These are phyloP conservation scores for Tetrahymena borealis DNA, from an alignment of 73 alveolate species.

Conservation along the genomic window DNA sequence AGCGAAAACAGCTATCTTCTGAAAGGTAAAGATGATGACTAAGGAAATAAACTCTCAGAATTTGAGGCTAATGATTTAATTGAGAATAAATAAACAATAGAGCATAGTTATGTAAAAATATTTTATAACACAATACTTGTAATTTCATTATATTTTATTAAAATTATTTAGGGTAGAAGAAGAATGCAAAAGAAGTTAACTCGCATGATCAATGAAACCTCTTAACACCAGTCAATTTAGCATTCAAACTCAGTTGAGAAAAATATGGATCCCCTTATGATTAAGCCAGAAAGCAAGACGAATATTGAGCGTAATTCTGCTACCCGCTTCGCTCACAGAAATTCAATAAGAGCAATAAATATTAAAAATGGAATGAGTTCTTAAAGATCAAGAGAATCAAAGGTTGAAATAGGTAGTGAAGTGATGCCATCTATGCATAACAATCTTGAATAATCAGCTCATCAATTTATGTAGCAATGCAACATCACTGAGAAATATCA, in stretches of 20 bases:
- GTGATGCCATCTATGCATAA: background rate
- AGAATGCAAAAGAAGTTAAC: background rate
- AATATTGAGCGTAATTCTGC: background rate
- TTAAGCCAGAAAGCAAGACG: background rate
- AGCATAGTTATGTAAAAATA: background rate
- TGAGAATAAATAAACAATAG: background rate
- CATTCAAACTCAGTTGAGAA: background rate
- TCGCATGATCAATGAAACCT: background rate
- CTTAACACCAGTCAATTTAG: background rate
- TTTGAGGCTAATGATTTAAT: background rate
- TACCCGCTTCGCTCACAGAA: background rate
- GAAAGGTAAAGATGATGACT: background rate
- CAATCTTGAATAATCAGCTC: background rate
- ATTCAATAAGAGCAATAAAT: background rate
- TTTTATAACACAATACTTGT: too few relatives aligned
- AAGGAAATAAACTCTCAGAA: background rate
- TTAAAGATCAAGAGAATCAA: background rate
- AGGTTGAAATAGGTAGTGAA: background rate
- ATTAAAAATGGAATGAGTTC: background rate
- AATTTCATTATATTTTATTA: too few relatives aligned
- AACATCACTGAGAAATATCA: background rate
- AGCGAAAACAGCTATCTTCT: background rate
- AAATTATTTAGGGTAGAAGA: background rate
- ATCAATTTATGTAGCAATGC: background rate
- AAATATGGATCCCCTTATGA: background rate